These are phyloP conservation scores for Hondaea fermentalgiana DNA, from an alignment of 108 stramenopile genomes.

Conservation along the genomic window DNA sequence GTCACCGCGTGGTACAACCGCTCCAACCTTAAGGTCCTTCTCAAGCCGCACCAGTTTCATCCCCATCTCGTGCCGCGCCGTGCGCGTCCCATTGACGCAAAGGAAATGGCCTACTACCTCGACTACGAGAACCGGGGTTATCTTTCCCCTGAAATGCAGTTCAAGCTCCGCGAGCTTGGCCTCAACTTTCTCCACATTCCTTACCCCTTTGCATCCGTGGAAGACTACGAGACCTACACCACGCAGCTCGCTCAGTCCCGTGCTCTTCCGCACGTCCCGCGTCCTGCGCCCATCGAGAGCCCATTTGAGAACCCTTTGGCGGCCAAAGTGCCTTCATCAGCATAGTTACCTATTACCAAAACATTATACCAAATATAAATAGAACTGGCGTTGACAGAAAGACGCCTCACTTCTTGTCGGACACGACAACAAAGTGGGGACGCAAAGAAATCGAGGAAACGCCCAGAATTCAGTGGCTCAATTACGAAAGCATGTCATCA, in stretches of 20 bases:
- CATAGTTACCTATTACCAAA: neutral
- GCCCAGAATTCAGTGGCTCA: too few species aligned
- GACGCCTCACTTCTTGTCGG: too few species aligned
- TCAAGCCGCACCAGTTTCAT: slow-evolving; percentile 85
- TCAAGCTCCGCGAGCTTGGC: slow-evolving; percentile 16
- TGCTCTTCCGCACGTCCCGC: neutral
- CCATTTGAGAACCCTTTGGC: neutral
- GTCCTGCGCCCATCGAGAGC: neutral
- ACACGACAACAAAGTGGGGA: too few species aligned
- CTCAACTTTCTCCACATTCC: neutral
- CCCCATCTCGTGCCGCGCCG: slow-evolving; percentile 52
- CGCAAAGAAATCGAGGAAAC: too few species aligned
- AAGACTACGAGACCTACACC: neutral
- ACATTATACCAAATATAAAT: too few species aligned
- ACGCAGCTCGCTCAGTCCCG: neutral
- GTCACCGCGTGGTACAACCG: slow-evolving; percentile 88
- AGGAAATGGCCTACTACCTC: slow-evolving; percentile 82
- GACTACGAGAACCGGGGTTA: slow-evolving; percentile 85
- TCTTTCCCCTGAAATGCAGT: slow-evolving; percentile 80
- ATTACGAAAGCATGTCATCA: too few species aligned
- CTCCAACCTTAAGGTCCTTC: slow-evolving; percentile 71
- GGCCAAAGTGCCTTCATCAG: neutral
- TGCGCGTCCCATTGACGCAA: slow-evolving; percentile 77
- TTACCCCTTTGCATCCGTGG: neutral
- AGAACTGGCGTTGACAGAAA: too few species aligned